Evolutionary conservation across 805 yeast genomes (phyloP).

Genomic region (Jamesozyma piceae): DNA sequence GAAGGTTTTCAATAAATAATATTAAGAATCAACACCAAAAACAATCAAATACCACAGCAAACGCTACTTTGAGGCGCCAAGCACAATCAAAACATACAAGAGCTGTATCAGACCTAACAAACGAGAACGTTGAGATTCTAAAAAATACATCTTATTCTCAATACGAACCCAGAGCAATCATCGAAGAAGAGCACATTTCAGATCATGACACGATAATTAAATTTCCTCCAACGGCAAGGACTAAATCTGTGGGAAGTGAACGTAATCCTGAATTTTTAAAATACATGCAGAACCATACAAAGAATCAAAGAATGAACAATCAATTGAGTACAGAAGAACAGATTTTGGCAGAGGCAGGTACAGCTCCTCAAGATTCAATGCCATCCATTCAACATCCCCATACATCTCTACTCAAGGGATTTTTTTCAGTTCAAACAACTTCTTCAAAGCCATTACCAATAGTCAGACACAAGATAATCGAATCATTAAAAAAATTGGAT

Average conservation of each 20-base stretch:
- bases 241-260: background rate
- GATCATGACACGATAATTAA: background rate
- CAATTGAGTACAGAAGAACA: conserved; percentile 34
- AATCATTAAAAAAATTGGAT: conserved; percentile 61
- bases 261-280: background rate
- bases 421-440: conserved; percentile 89
- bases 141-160: background rate
- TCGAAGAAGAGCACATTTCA: background rate
- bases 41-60: background rate
- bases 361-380: conserved; percentile 69
- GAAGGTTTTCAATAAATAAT: conserved; percentile 7
- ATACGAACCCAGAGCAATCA: background rate
- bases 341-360: conserved; percentile 37
- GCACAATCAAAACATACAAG: conserved; percentile 2
- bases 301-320: background rate
- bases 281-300: background rate
- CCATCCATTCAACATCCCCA: conserved; percentile 89
- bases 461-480: conserved; percentile 73
- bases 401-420: conserved; percentile 83
- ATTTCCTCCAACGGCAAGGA: background rate
- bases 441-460: conserved; percentile 86
- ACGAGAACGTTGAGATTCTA: background rate
- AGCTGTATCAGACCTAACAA: conserved; percentile 2
- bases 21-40: conserved; percentile 13
- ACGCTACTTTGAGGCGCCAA: background rate